Base-by-base conservation (phyloP, 1,139 yeast species). In the Meyerozyma sp. region DNA sequence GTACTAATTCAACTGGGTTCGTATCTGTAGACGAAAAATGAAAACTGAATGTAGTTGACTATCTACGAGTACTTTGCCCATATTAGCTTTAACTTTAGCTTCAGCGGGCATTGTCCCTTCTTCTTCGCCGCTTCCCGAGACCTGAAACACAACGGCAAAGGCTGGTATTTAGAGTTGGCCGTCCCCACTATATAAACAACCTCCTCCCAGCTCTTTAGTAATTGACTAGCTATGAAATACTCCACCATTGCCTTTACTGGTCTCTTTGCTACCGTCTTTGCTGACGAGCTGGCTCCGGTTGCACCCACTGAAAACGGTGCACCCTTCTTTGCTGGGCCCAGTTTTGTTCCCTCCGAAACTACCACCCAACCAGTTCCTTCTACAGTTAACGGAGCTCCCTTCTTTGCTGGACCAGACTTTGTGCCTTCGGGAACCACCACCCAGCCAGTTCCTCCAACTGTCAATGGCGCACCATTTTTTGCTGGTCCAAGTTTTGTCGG, bases 341-440 rank as follows among this genome's bases (percentile, higher is more conserved):
- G 14, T 5, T 36, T 25, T n/a, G 29, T 36, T 5, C 16, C 16
- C 14, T 25, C 27, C 21, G 16, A 20, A 16, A 16, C 18, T 16
- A 16, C 18, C 18, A 16, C 18, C 18, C 18, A 16, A 50, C 55
- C 39, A 46, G 49, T 44, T 50, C 55, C 18, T 16, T 16, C 18
- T 16, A 16, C 18, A 16, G 18, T 16, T 16, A 16, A 16, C 18
- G 18, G 18, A 16, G 35, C 18, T 32, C 35, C 35, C 10, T 32
- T 32, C 25, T 32, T 32, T 20, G 36, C 36, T 20, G 36, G 36
- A 4, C 36, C 36, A 6, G n/a, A n/a, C 36, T 32, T 34, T 34
- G 37, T 34, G 5, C 16, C 16, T 2, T 34, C 37, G 7, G 37
- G 5, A 5, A 3, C 26, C 26, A 34, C 37, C 14, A 13, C 26